A percentile compares a stretch with the other conserved stretches of the same genome.
phyloP scores from a whole-genome alignment of 2,329 filamentous ascomycete genomes.

The Lecanicillium sp. region DNA sequence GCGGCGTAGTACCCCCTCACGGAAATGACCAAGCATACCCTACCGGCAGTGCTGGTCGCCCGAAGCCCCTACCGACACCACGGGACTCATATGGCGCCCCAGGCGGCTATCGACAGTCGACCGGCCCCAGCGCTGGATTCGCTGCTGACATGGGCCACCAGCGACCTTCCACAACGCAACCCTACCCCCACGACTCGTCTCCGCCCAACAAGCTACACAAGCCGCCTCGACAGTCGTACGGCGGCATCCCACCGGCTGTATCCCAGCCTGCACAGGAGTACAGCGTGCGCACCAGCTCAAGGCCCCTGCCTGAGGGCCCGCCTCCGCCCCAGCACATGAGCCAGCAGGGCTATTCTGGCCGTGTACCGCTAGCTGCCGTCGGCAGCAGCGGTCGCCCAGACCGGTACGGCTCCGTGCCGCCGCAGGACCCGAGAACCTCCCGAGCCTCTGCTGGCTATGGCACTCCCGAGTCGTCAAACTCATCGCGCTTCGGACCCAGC shows the following conservation, averaged over 20 bases:
- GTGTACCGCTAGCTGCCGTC: conserved; percentile 16
- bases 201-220: conserved; percentile 12
- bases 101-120: conserved; percentile 36
- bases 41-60: conserved; percentile 35
- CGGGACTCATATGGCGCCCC: no score
- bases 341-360: not conserved
- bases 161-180: conserved; percentile 18
- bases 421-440: conserved; percentile 17
- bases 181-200: conserved; percentile 17
- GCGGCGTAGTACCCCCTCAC: not conserved
- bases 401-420: conserved; percentile 28
- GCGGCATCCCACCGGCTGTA: conserved; percentile 17
- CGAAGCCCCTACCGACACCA: conserved; percentile 28
- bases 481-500: conserved; percentile 18
- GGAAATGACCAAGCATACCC: not conserved
- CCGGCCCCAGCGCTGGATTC: conserved; percentile 33
- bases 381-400: conserved; percentile 23
- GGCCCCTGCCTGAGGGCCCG: conserved; percentile 18
- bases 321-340: conserved; percentile 1
- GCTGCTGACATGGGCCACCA: conserved; percentile 19
- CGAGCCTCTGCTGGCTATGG: conserved; percentile 19
- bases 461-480: conserved; percentile 16
- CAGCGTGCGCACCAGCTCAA: conserved; percentile 30
- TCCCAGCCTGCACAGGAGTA: conserved; percentile 30
- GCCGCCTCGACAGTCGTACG: conserved; percentile 7